These are phyloP conservation scores for Magnusiomyces magnusii DNA, from an alignment of 1,139 yeast genomes.

Conservation along the genomic window DNA sequence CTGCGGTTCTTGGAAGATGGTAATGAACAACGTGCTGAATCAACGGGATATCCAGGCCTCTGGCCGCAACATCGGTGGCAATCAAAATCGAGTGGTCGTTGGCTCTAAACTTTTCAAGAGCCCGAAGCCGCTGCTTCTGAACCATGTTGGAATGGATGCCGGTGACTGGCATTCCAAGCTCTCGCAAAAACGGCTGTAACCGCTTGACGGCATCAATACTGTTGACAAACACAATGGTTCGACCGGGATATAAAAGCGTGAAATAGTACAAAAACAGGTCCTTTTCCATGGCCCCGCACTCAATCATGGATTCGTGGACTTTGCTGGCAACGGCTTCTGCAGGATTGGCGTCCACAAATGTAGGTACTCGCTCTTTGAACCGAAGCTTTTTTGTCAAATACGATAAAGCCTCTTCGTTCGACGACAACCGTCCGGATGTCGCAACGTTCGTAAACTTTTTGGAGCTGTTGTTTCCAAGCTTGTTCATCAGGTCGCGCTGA, in stretches of 20 bases:
- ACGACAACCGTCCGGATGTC: conserved; percentile 20
- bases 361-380: conserved; percentile 38
- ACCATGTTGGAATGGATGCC: conserved; percentile 89
- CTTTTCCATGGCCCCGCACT: conserved; percentile 85
- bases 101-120: conserved; percentile 58
- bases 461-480: conserved; percentile 45
- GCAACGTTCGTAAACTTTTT: conserved; percentile 16
- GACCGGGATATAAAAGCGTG: conserved; percentile 76
- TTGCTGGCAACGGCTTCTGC: conserved; percentile 68
- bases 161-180: conserved; percentile 51
- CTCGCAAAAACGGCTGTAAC: conserved; percentile 64
- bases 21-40: conserved; percentile 95
- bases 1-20: conserved; percentile 92
- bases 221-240: conserved; percentile 87
- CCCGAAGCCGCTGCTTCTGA: conserved; percentile 84
- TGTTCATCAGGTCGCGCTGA: conserved; percentile 71
- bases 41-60: conserved; percentile 90
- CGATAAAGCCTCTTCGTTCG: conserved; percentile 33
- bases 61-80: conserved; percentile 97
- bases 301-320: conserved; percentile 80
- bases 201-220: conserved; percentile 91
- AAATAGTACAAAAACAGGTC: conserved; percentile 88
- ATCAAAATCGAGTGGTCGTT: conserved; percentile 54
- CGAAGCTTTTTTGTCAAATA: conserved; percentile 34
- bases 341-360: conserved; percentile 81